A percentile compares a stretch with the other conserved stretches of the same genome.
These are phyloP conservation scores for Tetracladium setigerum DNA, from an alignment of 495 filamentous ascomycete species.

Conservation along the genomic window DNA sequence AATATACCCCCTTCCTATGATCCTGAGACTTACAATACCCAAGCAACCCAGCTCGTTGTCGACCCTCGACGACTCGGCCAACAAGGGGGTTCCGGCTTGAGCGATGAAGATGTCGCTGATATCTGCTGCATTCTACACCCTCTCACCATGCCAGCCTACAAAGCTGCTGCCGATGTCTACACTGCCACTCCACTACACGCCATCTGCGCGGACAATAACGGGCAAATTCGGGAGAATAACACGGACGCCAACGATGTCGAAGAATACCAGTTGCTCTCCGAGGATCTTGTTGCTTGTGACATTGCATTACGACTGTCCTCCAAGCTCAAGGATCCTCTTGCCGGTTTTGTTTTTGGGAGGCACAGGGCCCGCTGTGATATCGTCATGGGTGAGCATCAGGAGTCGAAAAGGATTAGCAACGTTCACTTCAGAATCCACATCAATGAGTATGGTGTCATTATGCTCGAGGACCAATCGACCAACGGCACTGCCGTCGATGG, in stretches of 20 bases:
- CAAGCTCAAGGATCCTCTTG: conserved; percentile 47
- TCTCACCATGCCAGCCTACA: conserved; percentile 59
- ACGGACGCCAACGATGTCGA: conserved; percentile 39
- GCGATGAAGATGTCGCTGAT: conserved; percentile 73
- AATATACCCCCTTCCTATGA: background rate
- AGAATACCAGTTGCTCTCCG: conserved; percentile 39
- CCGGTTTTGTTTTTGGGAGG: conserved; percentile 83
- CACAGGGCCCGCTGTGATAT: conserved; percentile 67
- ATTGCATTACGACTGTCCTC: conserved; percentile 78
- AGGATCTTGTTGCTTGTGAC: conserved; percentile 45
- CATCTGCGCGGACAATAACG: conserved; percentile 26
- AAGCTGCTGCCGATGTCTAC: conserved; percentile 53
- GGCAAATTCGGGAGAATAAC: conserved; percentile 25
- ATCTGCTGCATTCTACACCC: conserved; percentile 87
- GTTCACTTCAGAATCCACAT: conserved; percentile 86
- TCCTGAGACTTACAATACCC: conserved; percentile 5
- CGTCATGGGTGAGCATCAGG: conserved; percentile 45
- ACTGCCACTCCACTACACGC: conserved; percentile 49
- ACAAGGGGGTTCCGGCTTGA: conserved; percentile 63
- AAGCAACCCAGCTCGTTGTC: conserved; percentile 69
- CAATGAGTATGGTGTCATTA: conserved; percentile 68
- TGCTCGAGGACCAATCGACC: conserved; percentile 87
- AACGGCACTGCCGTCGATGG: conserved; percentile 79
- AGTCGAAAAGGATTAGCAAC: conserved; percentile 67
- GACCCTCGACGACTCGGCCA: conserved; percentile 72